phyloP scores from a whole-genome alignment of 768 basidiomycete species.

The Macrolepiota albuminosa region DNA sequence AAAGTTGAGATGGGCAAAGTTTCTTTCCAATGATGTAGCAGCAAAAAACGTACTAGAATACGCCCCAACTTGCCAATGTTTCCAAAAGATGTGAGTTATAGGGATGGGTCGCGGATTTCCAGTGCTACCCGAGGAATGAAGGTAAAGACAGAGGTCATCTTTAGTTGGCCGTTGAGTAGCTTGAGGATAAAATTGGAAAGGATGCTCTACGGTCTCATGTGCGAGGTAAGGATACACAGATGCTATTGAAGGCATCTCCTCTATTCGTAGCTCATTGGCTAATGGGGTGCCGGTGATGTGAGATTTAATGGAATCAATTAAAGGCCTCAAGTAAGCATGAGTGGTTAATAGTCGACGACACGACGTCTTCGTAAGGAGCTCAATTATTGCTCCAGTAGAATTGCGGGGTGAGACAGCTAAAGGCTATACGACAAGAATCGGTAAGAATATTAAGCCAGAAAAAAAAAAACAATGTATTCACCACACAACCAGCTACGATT shows the following conservation, averaged over 20 bases:
- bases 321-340: slow-evolving; percentile 18
- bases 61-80: slow-evolving; percentile 7
- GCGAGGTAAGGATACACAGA: slow-evolving; percentile 16
- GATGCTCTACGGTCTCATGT: slow-evolving; percentile 9
- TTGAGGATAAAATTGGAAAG: slow-evolving; percentile 9
- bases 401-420: slow-evolving; percentile 37
- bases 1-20: neutral
- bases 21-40: neutral
- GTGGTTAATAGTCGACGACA: slow-evolving; percentile 36
- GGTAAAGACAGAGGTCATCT: slow-evolving; percentile 19
- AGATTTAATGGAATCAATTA: slow-evolving; percentile 24
- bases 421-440: slow-evolving; percentile 21
- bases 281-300: slow-evolving; percentile 18
- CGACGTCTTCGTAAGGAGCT: slow-evolving; percentile 31
- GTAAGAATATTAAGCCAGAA: neutral
- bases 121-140: slow-evolving; percentile 38
- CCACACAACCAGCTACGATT: slow-evolving; percentile 30
- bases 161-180: slow-evolving; percentile 2
- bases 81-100: slow-evolving; percentile 18
- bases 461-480: slow-evolving; percentile 12
- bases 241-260: slow-evolving; percentile 22
- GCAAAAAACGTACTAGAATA: neutral
- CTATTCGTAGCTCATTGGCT: slow-evolving; percentile 19
- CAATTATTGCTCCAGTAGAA: slow-evolving; percentile 28
- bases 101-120: slow-evolving; percentile 35